Percentiles rank a stretch among this genome's conserved stretches.
Evolutionary conservation across 495 filamentous ascomycete species (phyloP).

Genomic region (Tuber indicum): DNA sequence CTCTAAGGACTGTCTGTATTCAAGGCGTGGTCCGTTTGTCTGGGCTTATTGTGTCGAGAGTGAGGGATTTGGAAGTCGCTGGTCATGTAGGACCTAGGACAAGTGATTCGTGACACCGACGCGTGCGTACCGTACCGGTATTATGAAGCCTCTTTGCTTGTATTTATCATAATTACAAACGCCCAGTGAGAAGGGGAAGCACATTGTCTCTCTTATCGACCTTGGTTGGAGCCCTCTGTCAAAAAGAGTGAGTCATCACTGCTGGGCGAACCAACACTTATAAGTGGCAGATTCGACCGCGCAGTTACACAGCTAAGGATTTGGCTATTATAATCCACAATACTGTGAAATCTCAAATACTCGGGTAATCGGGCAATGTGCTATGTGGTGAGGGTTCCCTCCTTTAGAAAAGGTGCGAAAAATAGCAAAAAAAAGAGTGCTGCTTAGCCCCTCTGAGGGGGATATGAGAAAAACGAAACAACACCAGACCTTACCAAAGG

Average conservation of each 20-base stretch:
- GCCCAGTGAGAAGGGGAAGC: neutral
- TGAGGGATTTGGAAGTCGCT: neutral
- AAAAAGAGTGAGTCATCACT: neutral
- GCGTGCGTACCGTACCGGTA: neutral
- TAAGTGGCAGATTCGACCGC: neutral
- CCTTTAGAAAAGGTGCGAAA: too few species aligned
- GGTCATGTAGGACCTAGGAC: neutral
- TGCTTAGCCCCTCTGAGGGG: too few species aligned
- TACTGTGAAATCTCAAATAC: neutral
- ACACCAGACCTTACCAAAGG: too few species aligned
- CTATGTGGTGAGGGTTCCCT: too few species aligned
- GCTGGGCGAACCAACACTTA: neutral
- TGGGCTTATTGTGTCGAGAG: neutral
- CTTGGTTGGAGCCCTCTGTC: neutral
- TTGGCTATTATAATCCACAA: neutral
- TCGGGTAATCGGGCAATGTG: too few species aligned
- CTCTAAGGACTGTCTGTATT: neutral
- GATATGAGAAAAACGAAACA: too few species aligned
- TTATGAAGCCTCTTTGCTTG: neutral
- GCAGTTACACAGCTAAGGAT: neutral
- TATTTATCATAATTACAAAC: neutral
- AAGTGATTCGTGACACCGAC: neutral
- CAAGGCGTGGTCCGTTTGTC: neutral
- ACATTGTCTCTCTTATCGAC: neutral
- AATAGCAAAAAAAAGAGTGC: too few species aligned